phyloP scores from a whole-genome alignment of 306 rosid genomes.

The Rosa chinensis region DNA sequence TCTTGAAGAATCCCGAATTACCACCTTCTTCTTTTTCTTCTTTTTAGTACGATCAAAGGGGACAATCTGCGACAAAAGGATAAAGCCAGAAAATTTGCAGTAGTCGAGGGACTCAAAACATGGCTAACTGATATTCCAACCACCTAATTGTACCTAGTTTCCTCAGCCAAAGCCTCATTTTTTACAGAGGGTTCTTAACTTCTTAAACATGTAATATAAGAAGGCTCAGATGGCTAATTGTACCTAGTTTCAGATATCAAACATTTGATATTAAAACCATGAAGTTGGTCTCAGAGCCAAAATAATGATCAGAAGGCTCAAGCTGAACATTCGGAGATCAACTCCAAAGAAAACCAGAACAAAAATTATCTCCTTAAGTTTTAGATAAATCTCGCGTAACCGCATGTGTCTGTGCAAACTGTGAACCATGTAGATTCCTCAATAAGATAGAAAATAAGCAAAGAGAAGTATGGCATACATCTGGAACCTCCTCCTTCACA shows the following conservation, averaged over 20 bases:
- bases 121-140: background rate
- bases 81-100: background rate
- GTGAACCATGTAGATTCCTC: background rate
- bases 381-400: background rate
- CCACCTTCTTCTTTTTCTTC: constrained; percentile 83
- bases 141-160: background rate
- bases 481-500: background rate
- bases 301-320: background rate
- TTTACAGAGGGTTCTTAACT: background rate
- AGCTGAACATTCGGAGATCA: too few species aligned
- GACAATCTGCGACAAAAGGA: constrained; percentile 23
- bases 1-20: constrained; percentile 51
- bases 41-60: constrained; percentile 92
- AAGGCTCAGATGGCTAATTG: too few species aligned
- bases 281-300: background rate
- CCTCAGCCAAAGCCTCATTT: background rate
- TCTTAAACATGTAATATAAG: background rate
- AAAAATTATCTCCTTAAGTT: background rate
- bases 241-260: background rate
- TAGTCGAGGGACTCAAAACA: background rate
- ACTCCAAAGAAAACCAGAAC: background rate
- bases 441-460: background rate
- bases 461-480: background rate
- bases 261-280: background rate
- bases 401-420: background rate